Base-by-base conservation (phyloP, 208 protist species). In the Strigomonas galati region DNA sequence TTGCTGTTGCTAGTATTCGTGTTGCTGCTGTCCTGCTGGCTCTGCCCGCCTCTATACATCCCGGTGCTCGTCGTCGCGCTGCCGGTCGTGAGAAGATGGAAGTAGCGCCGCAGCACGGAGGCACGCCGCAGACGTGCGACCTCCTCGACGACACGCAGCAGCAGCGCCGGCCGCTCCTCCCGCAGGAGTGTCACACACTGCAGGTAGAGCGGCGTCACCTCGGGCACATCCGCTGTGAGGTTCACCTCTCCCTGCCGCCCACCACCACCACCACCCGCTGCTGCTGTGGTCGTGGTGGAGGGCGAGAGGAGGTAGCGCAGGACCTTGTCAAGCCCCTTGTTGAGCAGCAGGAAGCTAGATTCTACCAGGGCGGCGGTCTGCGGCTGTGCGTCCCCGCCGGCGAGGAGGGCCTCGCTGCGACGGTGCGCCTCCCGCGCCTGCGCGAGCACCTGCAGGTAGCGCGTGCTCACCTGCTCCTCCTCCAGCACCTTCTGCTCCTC, bases 31-130 rank as follows among this genome's bases (percentile, higher is more conserved):
- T 54, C 49, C 1, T 44, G 3, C 5, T 21, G 9, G 30, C 21
- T 24, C 10, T 7, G 23, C 44, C 57, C 27, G 43, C 19, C 35
- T 53, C 63, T 76, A 74, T 76, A 89, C 56, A 71, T 78, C 7
- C 86, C 79, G 12, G 78, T 69, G 17, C 71, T 61, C 31, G 85
- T 89, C 17, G 79, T 85, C 19, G 79, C 58, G 1, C 73, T 88
- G 48, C 87, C 90, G 1, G 81, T 95, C 17, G 85, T 89, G 67
- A 95, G 75, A 19, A 95, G 80, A 57, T 93, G 87, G 66, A 87
- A 91, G 65, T 91, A 93, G 40, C 88, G 84, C 32, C 90, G 80
- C 61, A 95, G 71, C 40, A 95, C 85, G 0, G 81, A 84, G 0
- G 82, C 77, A 0, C 82, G 77, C 10, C 90, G 81, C 58, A 89